These are phyloP conservation scores for Aeschynomene evenia DNA, from an alignment of 306 rosid genomes.

Conservation along the genomic window DNA sequence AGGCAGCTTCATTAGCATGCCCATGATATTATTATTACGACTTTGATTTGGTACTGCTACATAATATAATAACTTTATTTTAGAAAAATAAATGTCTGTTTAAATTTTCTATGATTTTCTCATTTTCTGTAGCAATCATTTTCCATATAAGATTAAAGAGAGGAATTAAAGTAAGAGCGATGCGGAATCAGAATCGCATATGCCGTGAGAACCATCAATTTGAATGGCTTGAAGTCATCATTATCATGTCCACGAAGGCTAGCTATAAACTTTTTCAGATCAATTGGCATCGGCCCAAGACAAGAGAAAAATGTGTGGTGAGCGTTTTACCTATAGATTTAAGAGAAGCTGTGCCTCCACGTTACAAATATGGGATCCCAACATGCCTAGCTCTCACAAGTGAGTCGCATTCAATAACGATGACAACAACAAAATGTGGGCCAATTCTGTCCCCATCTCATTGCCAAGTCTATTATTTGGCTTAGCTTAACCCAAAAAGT, in stretches of 20 bases:
- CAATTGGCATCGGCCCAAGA: not conserved
- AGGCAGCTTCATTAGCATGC: slow-evolving; percentile 15
- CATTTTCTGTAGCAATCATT: no score
- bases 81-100: no score
- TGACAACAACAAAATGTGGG: not conserved
- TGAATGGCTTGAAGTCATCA: not conserved
- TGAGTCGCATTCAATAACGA: not conserved
- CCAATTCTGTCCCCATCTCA: not conserved
- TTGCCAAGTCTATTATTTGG: slow-evolving; percentile 1
- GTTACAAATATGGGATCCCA: not conserved
- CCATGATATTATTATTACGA: not conserved
- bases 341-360: not conserved
- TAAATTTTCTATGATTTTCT: no score
- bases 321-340: not conserved
- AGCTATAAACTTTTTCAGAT: not conserved
- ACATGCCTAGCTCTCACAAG: not conserved
- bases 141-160: no score
- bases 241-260: not conserved
- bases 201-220: not conserved
- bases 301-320: not conserved
- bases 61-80: no score
- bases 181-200: not conserved
- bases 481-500: not conserved
- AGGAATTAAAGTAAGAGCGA: not conserved
- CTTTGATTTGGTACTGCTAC: no score